phyloP scores from a whole-genome alignment of 148 eudicot species.

The Selenicereus undatus region DNA sequence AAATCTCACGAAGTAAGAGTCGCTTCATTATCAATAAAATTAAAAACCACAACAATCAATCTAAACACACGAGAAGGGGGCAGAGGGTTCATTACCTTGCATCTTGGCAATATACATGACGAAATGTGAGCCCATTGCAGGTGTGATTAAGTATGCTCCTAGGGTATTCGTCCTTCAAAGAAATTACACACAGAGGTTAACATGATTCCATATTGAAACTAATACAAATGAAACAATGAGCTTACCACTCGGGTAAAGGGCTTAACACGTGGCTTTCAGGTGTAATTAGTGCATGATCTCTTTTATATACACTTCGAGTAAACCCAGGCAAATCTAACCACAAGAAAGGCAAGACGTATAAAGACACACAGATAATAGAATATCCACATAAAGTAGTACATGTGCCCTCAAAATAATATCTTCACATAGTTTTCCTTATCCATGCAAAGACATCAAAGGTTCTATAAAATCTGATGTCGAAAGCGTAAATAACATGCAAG shows the following conservation, averaged over 20 bases:
- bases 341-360: slow-evolving; percentile 13
- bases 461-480: not conserved
- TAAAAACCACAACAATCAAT: not conserved
- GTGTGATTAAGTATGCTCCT: slow-evolving; percentile 83
- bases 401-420: not conserved
- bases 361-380: not conserved
- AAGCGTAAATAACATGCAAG: not conserved
- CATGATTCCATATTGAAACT: not conserved
- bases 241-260: slow-evolving; percentile 93
- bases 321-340: slow-evolving; percentile 88
- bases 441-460: not conserved
- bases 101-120: slow-evolving; percentile 96
- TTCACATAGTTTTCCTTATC: not conserved
- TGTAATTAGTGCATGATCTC: slow-evolving; percentile 84
- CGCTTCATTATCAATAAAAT: not conserved
- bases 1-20: not conserved
- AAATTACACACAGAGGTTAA: slow-evolving; percentile 10
- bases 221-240: slow-evolving; percentile 10
- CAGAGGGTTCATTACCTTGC: slow-evolving; percentile 51
- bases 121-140: slow-evolving; percentile 89
- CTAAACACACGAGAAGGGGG: not conserved
- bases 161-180: slow-evolving; percentile 63
- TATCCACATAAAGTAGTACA: not conserved
- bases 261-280: slow-evolving; percentile 97
- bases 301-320: slow-evolving; percentile 85